A percentile compares a stretch with the other conserved stretches of the same genome.
phyloP scores from a whole-genome alignment of 805 yeast genomes.

The Candida silvatica region DNA sequence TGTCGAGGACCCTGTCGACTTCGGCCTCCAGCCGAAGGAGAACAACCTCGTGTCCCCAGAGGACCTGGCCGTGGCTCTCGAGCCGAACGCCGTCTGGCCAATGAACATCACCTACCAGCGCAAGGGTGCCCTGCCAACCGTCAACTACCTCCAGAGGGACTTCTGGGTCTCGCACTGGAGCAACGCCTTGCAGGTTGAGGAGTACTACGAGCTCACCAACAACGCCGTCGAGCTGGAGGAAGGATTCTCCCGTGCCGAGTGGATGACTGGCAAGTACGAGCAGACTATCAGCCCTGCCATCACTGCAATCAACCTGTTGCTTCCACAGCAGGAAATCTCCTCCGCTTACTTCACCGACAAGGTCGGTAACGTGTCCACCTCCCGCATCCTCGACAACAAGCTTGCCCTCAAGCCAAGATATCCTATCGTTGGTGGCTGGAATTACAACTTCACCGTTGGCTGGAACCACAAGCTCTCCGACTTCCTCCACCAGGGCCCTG shows the following conservation, averaged over 20 bases:
- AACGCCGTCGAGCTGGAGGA: slow-evolving; percentile 58
- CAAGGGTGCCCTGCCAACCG: slow-evolving; percentile 56
- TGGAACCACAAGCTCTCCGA: slow-evolving; percentile 61
- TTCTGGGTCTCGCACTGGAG: slow-evolving; percentile 90
- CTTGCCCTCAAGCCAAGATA: slow-evolving; percentile 73
- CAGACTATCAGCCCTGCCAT: slow-evolving; percentile 50
- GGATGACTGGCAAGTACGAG: slow-evolving; percentile 50
- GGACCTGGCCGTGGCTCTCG: slow-evolving; percentile 33
- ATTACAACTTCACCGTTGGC: slow-evolving; percentile 91
- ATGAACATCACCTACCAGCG: slow-evolving; percentile 54
- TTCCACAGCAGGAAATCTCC: slow-evolving; percentile 35
- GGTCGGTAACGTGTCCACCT: slow-evolving; percentile 90
- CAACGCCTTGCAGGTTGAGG: slow-evolving; percentile 65
- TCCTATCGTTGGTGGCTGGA: slow-evolving; percentile 97
- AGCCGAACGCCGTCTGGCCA: slow-evolving; percentile 39
- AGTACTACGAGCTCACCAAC: slow-evolving; percentile 74
- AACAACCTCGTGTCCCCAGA: slow-evolving; percentile 38
- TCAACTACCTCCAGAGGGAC: slow-evolving; percentile 55
- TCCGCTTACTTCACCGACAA: slow-evolving; percentile 79
- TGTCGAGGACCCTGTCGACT: slow-evolving; percentile 3
- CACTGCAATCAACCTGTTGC: slow-evolving; percentile 47
- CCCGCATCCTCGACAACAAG: slow-evolving; percentile 32
- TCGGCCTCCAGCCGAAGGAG: slow-evolving; percentile 4
- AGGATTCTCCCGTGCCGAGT: slow-evolving; percentile 78
- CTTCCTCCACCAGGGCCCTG: slow-evolving; percentile 36